Conservation (phyloP, 2,329 filamentous ascomycete species). For the Emmonsiellopsis sp. region DNA sequence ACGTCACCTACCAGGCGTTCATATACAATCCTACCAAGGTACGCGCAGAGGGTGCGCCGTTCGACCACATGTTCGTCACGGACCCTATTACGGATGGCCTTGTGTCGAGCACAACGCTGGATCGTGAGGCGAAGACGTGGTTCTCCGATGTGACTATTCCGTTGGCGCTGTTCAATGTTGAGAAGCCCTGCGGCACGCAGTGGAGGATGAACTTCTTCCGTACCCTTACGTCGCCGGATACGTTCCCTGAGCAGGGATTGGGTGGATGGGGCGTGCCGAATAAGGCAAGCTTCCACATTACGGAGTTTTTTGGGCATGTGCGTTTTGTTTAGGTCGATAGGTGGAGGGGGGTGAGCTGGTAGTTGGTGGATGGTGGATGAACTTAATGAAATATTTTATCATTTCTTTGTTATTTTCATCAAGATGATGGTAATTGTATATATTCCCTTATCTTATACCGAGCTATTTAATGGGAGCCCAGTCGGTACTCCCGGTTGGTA, state of each 20-base stretch:
- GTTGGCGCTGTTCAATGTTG: conserved; percentile 41
- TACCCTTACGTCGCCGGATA: conserved; percentile 34
- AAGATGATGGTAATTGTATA: too few species aligned
- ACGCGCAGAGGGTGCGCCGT: conserved; percentile 31
- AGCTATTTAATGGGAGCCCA: too few species aligned
- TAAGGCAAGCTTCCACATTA: conserved; percentile 41
- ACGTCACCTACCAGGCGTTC: conserved; percentile 43
- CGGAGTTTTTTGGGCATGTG: conserved; percentile 37
- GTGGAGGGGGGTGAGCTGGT: too few species aligned
- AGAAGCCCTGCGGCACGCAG: conserved; percentile 31
- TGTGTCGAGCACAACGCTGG: conserved; percentile 29
- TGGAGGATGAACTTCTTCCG: conserved; percentile 48
- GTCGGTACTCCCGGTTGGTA: too few species aligned
- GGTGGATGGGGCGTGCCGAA: conserved; percentile 38
- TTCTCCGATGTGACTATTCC: conserved; percentile 34
- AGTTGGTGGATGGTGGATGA: too few species aligned
- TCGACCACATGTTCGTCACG: conserved; percentile 36
- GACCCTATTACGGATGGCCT: conserved; percentile 36
- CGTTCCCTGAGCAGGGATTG: conserved; percentile 26
- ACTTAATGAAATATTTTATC: too few species aligned
- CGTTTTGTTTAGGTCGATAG: conserved; percentile 23
- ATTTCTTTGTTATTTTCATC: too few species aligned
- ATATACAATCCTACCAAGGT: conserved; percentile 44
- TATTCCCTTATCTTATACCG: too few species aligned
- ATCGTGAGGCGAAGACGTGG: conserved; percentile 31